Base-by-base conservation (phyloP, 176 grass and related monocot species). In the Aegilops bicornis region DNA sequence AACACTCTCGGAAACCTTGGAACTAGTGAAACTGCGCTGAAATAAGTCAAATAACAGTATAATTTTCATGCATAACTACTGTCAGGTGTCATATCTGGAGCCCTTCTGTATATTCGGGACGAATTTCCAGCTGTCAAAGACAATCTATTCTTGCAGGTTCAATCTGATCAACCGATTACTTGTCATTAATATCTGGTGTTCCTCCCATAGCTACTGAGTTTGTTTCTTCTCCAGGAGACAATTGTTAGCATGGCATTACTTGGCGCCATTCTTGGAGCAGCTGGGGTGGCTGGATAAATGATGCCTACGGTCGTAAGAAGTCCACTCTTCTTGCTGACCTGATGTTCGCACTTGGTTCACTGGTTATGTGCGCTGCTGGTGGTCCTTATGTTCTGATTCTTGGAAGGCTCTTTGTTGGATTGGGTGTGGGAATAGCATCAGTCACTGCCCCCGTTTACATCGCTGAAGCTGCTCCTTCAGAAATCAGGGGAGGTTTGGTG, bases 181-280 rank as follows among this genome's bases (percentile, higher is more conserved):
- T 29, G 1, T 39, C 19, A 8, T 73, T 52, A 64, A 70, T 8
- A 62, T 80, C 13, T 47, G 32, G 33, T 8, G 35, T 23, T 24
- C 62, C 30, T 79, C 6, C 39, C 5, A 67, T 60, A 76, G 17
- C 20, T 22, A 54, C 67, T 83, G 77, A 85, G 16, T 74, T 66
- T 82, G 37, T 89, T 67, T 82, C n/a, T 79, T 87, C 29, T 30
- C 10, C 86, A 98, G 96, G 96, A 98, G 85, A 98, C 96, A 30
- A 96, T 98, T 84, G 96, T 98, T 82, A 98, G 96, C 89, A 98
- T 98, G 96, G 92, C 96, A 70, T 72, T 98, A 61, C 90, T 92
- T 2, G 96, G 96, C 84, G 96, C 96, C 20, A 94, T 96, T 8
- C 43, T 98, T 76, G 96, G 96, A 65, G 96, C 96, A 68, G 91